Evolutionary conservation across 1,284 basidiomycete genomes (phyloP).

Genomic region (Irpex sp.): DNA sequence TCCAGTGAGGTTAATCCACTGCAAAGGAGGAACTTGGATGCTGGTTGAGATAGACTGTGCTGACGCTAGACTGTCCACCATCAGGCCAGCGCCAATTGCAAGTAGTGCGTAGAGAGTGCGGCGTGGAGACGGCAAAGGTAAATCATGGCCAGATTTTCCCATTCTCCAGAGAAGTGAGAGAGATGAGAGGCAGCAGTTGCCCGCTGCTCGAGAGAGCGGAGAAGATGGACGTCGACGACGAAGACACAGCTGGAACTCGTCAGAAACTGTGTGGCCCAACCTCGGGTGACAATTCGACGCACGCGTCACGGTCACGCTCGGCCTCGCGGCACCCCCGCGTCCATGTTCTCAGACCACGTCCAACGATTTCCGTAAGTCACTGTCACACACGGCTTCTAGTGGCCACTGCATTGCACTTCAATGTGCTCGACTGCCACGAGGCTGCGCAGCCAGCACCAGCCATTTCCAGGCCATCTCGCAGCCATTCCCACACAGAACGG

Average conservation of each 20-base stretch:
- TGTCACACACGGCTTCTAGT: constrained; percentile 1
- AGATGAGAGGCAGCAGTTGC: constrained; percentile 2
- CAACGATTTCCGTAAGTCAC: constrained; percentile 2
- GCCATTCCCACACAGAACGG: neutral
- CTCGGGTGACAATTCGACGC: neutral
- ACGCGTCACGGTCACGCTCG: neutral
- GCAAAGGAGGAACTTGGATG: constrained; percentile 34
- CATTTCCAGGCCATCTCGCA: neutral
- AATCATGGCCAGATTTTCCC: neutral
- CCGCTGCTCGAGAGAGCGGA: constrained; percentile 11
- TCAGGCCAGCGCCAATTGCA: neutral
- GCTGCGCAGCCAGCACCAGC: neutral
- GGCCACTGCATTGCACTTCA: neutral
- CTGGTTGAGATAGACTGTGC: constrained; percentile 33
- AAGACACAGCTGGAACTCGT: neutral
- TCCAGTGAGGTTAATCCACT: constrained; percentile 69
- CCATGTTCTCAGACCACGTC: neutral
- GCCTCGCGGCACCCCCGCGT: neutral
- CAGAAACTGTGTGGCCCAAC: neutral
- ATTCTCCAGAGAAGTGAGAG: constrained; percentile 9
- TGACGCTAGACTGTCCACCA: constrained; percentile 8
- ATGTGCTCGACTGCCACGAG: neutral
- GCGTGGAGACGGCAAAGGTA: neutral
- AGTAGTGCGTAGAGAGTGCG: neutral
- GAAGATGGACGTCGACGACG: neutral